phyloP scores from a whole-genome alignment of 345 rosid genomes.

The Brassica nigra region DNA sequence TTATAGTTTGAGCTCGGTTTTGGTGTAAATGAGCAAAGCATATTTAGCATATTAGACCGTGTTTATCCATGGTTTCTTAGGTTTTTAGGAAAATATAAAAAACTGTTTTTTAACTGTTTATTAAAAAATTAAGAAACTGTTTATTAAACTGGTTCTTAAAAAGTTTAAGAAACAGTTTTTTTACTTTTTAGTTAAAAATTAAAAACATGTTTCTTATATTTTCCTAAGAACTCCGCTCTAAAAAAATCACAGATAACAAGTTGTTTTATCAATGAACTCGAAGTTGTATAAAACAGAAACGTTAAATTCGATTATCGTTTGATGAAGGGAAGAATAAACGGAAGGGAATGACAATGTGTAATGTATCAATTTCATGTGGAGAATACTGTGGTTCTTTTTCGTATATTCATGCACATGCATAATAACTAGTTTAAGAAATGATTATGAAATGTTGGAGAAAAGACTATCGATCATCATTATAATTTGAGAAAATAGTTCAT shows the following conservation, averaged over 20 bases:
- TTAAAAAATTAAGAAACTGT: no score
- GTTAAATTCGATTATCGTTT: neutral
- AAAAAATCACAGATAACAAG: neutral
- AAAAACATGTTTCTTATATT: no score
- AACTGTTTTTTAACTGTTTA: no score
- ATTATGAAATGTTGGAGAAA: conserved; percentile 2
- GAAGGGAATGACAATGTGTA: neutral
- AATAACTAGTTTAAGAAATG: neutral
- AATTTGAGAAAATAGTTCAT: neutral
- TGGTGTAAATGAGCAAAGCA: neutral
- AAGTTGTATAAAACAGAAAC: neutral
- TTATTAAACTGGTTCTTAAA: no score
- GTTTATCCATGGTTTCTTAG: no score
- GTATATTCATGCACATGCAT: conserved; percentile 34
- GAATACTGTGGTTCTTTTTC: neutral
- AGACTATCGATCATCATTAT: neutral
- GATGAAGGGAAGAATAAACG: neutral
- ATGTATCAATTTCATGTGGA: neutral
- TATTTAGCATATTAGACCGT: neutral
- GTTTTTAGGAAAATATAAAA: no score
- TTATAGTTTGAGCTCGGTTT: neutral
- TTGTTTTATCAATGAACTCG: neutral
- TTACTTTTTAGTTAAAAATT: no score
- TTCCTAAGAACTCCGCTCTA: no score
- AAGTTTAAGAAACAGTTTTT: no score